Evolutionary conservation across 805 yeast genomes (phyloP), one percentile per base, ranked within the genome.

Genomic region (Ogataea paradorogensis): DNA sequence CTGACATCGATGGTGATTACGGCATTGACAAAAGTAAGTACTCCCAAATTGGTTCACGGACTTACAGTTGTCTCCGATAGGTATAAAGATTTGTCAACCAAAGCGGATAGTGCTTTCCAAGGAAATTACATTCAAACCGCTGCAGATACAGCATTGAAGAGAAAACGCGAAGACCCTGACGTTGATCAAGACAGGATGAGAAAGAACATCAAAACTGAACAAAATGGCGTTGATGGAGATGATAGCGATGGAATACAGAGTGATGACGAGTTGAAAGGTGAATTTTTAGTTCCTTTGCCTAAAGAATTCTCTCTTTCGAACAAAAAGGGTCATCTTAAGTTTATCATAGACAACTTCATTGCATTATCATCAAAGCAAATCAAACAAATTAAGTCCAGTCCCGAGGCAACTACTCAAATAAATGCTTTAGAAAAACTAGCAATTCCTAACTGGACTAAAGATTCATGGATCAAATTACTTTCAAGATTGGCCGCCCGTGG

Each of bases 401-500:
- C 46, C 15, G 57, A 40, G 2, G 6, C 42, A n/a, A 11, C 31
- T 9, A 34, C 41, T 15, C 42, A 46, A 20, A 27, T 30, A 4
- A 46, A 52, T 13, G 42, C 50, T 36, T 74, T 91, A 71, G 73
- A 80, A 7, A 78, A 73, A 45, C 65, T 73, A 8, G 80, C 78
- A 2, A 72, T 74, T 22, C 59, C 69, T 9, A 59, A 65, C 16
- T 76, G 81, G 81, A 67, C 64, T 34, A 73, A 71, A 28, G 82
- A 81, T 46, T 78, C 91, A 1, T 89, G 96, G 96, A 65, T 87
- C 10, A 67, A 81, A 4, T 55, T 91, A 10, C 66, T 90, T 28
- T 76, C 88, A 1, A 70, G 98, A 56, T 62, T 89, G 31, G 85
- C 93, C 0, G 81, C 96, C 0, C 70, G 99, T 50, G 99, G 97